These are phyloP conservation scores for Cylindrotheca fusiformis DNA, from an alignment of 108 stramenopile species.

Conservation along the genomic window DNA sequence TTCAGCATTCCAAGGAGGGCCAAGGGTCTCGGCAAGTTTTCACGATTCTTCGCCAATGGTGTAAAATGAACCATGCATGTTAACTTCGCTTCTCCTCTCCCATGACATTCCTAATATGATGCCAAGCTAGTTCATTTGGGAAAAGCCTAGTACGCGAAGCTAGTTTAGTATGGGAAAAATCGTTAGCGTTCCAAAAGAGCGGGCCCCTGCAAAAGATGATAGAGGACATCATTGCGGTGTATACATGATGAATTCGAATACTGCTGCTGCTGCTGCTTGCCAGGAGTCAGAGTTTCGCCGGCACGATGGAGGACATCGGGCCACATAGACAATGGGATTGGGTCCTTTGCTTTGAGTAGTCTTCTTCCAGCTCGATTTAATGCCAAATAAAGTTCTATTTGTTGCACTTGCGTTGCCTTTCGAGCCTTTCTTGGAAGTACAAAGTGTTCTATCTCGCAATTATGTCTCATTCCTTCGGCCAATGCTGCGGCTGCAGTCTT, in stretches of 20 bases:
- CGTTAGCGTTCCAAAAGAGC: background rate
- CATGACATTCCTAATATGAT: too few species aligned
- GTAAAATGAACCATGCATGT: too few species aligned
- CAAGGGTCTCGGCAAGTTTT: too few species aligned
- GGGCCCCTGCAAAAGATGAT: background rate
- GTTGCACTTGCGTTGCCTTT: background rate
- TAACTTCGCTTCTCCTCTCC: too few species aligned
- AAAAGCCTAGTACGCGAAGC: too few species aligned
- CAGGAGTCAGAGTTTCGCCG: background rate
- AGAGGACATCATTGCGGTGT: background rate
- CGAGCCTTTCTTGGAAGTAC: conserved; percentile 1
- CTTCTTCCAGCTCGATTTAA: conserved; percentile 15
- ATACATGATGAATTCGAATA: background rate
- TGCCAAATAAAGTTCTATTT: background rate
- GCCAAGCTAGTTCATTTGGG: too few species aligned
- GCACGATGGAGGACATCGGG: background rate
- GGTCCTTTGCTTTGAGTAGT: conserved; percentile 2
- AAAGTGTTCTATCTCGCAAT: conserved; percentile 3
- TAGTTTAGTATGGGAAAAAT: too few species aligned
- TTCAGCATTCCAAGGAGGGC: too few species aligned
- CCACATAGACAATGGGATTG: conserved; percentile 12
- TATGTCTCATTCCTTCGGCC: conserved; percentile 6
- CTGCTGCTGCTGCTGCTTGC: too few species aligned
- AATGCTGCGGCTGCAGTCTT: background rate
- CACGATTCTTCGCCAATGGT: too few species aligned